phyloP scores from a whole-genome alignment of 352 stramenopile species.

The Globisporangium takayamanum region DNA sequence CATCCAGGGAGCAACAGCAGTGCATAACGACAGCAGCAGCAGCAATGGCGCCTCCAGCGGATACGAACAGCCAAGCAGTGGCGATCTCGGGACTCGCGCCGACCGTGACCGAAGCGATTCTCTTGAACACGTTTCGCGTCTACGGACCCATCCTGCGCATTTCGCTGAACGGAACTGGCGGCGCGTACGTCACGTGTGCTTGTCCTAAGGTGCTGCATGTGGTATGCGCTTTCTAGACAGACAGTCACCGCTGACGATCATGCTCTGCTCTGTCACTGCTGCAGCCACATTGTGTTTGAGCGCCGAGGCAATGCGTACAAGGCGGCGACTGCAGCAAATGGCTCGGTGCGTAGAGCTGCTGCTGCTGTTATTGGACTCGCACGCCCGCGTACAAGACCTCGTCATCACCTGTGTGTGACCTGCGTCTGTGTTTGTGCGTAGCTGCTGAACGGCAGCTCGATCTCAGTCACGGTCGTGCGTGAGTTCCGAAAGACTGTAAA shows the following conservation, averaged over 20 bases:
- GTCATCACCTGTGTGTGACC: neutral
- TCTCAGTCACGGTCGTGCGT: slow-evolving; percentile 36
- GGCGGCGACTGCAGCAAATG: slow-evolving; percentile 38
- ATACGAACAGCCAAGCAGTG: neutral
- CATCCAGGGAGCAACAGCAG: neutral
- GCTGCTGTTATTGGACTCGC: neutral
- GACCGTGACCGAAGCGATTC: slow-evolving; percentile 25
- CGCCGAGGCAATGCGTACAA: slow-evolving; percentile 23
- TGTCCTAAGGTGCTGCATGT: neutral
- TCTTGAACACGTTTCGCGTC: slow-evolving; percentile 52
- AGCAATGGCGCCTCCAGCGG: neutral
- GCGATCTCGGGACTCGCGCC: slow-evolving; percentile 38
- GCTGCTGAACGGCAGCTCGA: slow-evolving; percentile 42
- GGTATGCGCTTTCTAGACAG: neutral
- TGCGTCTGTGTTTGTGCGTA: slow-evolving; percentile 1
- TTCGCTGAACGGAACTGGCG: slow-evolving; percentile 34
- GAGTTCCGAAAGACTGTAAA: slow-evolving; percentile 30
- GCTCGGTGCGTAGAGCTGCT: slow-evolving; percentile 20
- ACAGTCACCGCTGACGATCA: neutral
- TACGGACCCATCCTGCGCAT: slow-evolving; percentile 56
- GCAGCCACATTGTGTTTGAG: slow-evolving; percentile 38
- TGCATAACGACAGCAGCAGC: neutral
- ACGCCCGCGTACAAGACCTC: neutral
- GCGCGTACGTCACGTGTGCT: slow-evolving; percentile 30
- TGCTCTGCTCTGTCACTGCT: neutral